Base-by-base conservation (phyloP, 495 filamentous ascomycete genomes). In the Penicillium chermesinum region DNA sequence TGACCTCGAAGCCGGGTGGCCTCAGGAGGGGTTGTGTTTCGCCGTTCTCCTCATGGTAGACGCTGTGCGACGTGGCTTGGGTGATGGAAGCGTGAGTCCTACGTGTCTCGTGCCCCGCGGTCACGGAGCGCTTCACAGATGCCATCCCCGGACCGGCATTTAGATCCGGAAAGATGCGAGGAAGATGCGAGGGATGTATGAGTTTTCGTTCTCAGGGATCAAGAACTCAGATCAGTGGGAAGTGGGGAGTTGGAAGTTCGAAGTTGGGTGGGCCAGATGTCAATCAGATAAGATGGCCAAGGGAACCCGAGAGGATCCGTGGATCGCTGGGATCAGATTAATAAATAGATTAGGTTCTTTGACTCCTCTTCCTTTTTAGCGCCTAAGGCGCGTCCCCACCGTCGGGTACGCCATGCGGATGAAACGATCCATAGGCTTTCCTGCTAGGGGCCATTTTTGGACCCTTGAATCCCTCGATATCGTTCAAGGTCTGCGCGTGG, bases 21-120 rank as follows among this genome's bases (percentile, higher is more conserved):
- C 45, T 16, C 2, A 48, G 25, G 12, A 48, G 45, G 6, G 45
- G 45, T 20, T 40, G 36, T 18, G n/a, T 21, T 13, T 48, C 41
- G 22, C 6, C 35, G n/a, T 25, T 22, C 44, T 2, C 15, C n/a
- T 43, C 22, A 17, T 43, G 22, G 10, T 33, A 7, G 20, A 32
- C 25, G 41, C 15, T n/a, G 22, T 32, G 40, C 2, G 22, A 43
- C 17, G 40, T 12, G 1, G 13, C 22, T 30, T 4, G 25, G 25
- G 5, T 10, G 25, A 10, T 30, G 25, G 25, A 30, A 30, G 4
- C 25, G 25, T 30, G 25, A 10, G 10, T 30, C 10, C 25, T 30
- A 30, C 10, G 25, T 4, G 25, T 4, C 25, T 30, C 25, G 25
- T 30, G 4, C 37, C 18, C 37, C 37, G 18, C 37, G 8, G 8